Percentiles rank a stretch among this genome's conserved stretches.
phyloP scores from a whole-genome alignment of 495 filamentous ascomycete species.

The Neurospora sp. region DNA sequence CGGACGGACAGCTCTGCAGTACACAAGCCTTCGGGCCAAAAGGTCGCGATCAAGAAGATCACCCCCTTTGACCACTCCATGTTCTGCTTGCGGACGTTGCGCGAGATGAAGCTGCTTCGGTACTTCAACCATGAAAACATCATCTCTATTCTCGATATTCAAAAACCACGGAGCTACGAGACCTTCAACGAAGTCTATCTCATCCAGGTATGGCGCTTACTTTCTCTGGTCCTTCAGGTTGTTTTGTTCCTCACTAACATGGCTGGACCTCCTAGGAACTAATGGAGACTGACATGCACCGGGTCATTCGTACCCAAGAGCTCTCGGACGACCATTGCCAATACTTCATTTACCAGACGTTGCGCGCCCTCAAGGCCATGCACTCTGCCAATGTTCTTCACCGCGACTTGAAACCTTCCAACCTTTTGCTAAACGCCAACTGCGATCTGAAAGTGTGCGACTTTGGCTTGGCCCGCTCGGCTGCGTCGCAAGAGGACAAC shows the following conservation, averaged over 20 bases:
- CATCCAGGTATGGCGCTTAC: slow-evolving; percentile 62
- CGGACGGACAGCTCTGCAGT: slow-evolving; percentile 65
- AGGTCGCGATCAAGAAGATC: slow-evolving; percentile 99
- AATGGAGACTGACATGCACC: slow-evolving; percentile 99
- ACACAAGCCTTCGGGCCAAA: slow-evolving; percentile 96
- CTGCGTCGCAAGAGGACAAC: slow-evolving; percentile 92
- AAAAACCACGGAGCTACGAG: slow-evolving; percentile 92
- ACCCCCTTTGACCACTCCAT: slow-evolving; percentile 98
- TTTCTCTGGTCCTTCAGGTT: not conserved
- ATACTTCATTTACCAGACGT: slow-evolving; percentile 99
- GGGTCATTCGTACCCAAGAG: slow-evolving; percentile 97
- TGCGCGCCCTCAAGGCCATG: slow-evolving; percentile 97
- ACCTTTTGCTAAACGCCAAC: slow-evolving; percentile 94
- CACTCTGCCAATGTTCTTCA: slow-evolving; percentile 98
- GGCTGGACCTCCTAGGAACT: slow-evolving; percentile 54
- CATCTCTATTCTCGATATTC: slow-evolving; percentile 98
- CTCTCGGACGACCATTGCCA: slow-evolving; percentile 98
- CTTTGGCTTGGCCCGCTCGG: slow-evolving; percentile 89
- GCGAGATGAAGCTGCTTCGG: slow-evolving; percentile 97
- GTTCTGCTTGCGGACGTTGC: slow-evolving; percentile 94
- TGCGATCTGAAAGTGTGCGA: slow-evolving; percentile 99
- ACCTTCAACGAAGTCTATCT: slow-evolving; percentile 97
- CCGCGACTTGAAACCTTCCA: slow-evolving; percentile 94
- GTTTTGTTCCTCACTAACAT: not conserved
- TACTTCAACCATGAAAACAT: slow-evolving; percentile 99